These are phyloP conservation scores for Lipomyces sp. DNA, from an alignment of 805 yeast genomes.

Conservation along the genomic window DNA sequence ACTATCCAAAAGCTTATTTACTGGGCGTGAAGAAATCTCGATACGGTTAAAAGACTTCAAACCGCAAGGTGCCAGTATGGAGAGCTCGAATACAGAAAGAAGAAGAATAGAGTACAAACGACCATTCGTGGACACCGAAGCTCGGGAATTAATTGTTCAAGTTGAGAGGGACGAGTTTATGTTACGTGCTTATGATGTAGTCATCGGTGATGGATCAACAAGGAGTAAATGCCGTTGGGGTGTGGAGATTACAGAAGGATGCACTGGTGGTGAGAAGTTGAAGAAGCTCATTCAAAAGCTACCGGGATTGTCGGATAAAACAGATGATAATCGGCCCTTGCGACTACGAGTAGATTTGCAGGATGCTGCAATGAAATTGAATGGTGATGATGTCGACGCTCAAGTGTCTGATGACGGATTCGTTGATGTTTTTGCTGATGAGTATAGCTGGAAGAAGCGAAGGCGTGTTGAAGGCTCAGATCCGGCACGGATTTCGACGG, in stretches of 20 bases:
- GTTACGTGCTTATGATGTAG: constrained; percentile 23
- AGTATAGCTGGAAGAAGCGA: constrained; percentile 3
- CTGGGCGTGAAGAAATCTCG: constrained; percentile 60
- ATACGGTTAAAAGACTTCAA: constrained; percentile 55
- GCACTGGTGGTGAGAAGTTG: constrained; percentile 17
- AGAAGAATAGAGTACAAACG: constrained; percentile 28
- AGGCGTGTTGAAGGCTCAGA: neutral
- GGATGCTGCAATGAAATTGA: constrained; percentile 11
- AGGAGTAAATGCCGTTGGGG: constrained; percentile 24
- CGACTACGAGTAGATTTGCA: constrained; percentile 19
- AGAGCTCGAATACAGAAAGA: neutral
- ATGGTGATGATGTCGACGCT: constrained; percentile 13
- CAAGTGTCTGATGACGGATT: constrained; percentile 16
- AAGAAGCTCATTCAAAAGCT: constrained; percentile 11
- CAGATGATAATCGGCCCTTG: constrained; percentile 1
- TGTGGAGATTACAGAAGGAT: constrained; percentile 12
- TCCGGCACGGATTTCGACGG: neutral
- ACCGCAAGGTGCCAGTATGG: constrained; percentile 25
- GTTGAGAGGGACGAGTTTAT: constrained; percentile 14
- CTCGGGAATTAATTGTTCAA: constrained; percentile 27
- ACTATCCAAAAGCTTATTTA: constrained; percentile 58
- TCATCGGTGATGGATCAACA: neutral
- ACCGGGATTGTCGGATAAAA: neutral
- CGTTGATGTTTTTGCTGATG: constrained; percentile 12
- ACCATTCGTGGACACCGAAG: constrained; percentile 30